Evolutionary conservation across 352 stramenopile genomes (phyloP), one percentile per base, ranked within the genome.

Genomic region (Proteromonas lacertae): DNA sequence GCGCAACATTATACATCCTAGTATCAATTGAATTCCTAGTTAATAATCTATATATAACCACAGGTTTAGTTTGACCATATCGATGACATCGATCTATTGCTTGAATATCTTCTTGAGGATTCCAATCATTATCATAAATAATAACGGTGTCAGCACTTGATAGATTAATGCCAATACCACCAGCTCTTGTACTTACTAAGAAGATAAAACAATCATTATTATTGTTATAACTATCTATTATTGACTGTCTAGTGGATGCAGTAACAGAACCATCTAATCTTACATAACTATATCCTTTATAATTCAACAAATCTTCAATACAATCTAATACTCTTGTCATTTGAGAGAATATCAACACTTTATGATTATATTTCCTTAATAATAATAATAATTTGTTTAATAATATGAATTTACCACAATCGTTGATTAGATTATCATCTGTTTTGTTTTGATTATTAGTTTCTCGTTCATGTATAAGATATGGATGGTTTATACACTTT

Each of bases 271-370:
- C 83, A 46, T 99, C 83, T 40, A 96, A 78, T 26, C 83, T 63
- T 45, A 80, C 94, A 52, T 89, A 92, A 38, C 64, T 55, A 52
- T 90, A 89, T 0, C 59, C 55, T 6, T 63, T 67, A 41, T 3
- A 58, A 41, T 21, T 50, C 42, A 32, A 91, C 42, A 78, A 93
- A 54, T 95, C 84, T 46, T 95, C 73, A 24, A 97, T 41, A 47
- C 96, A 93, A 52, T 97, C 81, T 4, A 97, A 53, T 21, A 82
- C 61, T 36, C 66, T 56, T 22, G 68, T 78, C 64, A 78, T 78
- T 56, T 99, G 88, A 19, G 73, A 92, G 53, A 98, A 99, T 38
- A 99, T 92, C 16, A 99, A 56, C 5, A 98, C 83, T 18, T 86
- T 71, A 36, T 93, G 88, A 13, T 75, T 80, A 29, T 84, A 72